Base-by-base conservation (phyloP, 345 rosid species). In the Moricandia arvensis region DNA sequence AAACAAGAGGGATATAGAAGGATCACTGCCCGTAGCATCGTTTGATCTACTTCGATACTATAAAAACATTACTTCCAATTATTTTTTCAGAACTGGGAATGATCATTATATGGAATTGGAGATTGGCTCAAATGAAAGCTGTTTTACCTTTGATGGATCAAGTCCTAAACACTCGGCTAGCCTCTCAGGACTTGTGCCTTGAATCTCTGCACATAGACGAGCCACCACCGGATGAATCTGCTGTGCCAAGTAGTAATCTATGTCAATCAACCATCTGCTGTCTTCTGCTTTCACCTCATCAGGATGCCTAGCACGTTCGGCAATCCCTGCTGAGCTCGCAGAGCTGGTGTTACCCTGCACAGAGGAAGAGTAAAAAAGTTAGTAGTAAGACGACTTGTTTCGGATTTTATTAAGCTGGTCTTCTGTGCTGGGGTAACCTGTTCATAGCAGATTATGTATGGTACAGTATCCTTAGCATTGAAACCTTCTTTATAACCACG, bases 221-320 rank as follows among this genome's bases (percentile, higher is more conserved):
- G 99, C 89, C 63, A 95, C 96, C 51, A 95, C 98, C 12, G 97
- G 99, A 85, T 90, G 99, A 84, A 95, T 95, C 91, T 95, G 99
- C 77, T 95, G 97, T 64, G 98, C 86, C 81, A 90, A 82, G 85
- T 95, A 95, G 83, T 95, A 95, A 55, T 95, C 98, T 77, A 90
- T 89, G 81, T 95, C 99, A 69, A 95, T 85, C 92, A 92, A 75
- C 98, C 98, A 92, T 72, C 86, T 88, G 45, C 90, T 96, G 5
- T 85, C 91, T 29, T 88, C 87, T 74, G 81, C 84, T 85, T 84
- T 90, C 78, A 92, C 78, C 83, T 95, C 99, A 68, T 95, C 94
- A 29, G 99, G 99, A 83, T 95, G 98, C 78, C 96, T 86, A 71
- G 99, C 97, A 53, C 99, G 98, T 68, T 82, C 93, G 27, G 97